phyloP scores from a whole-genome alignment of 2,329 filamentous ascomycete genomes.

The Ciborinia camelliae region DNA sequence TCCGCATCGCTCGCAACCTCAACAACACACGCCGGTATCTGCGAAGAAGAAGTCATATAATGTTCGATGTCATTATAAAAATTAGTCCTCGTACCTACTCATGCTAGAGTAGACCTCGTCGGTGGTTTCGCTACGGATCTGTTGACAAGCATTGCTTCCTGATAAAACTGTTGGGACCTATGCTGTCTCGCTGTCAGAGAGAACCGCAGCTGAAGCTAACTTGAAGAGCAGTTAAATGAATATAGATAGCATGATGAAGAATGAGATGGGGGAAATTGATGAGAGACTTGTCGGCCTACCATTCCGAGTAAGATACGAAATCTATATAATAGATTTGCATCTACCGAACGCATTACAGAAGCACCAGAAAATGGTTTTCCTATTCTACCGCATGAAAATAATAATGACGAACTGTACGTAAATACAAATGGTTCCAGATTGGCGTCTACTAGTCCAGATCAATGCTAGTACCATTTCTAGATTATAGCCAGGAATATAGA shows the following conservation, averaged over 20 bases:
- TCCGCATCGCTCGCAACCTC: conserved; percentile 30
- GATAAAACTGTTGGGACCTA: too few species aligned
- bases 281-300: background rate
- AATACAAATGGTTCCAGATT: too few species aligned
- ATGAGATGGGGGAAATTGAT: background rate
- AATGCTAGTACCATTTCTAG: too few species aligned
- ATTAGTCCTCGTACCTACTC: background rate
- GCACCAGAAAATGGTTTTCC: too few species aligned
- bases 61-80: conserved; percentile 27
- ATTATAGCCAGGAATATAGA: too few species aligned
- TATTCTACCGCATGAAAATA: too few species aligned
- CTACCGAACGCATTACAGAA: background rate
- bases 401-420: too few species aligned
- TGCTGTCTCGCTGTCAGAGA: background rate
- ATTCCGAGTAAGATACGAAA: background rate
- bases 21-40: conserved; percentile 34
- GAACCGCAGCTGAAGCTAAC: background rate
- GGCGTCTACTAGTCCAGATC: too few species aligned
- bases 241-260: background rate
- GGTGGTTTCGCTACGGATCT: conserved; percentile 7
- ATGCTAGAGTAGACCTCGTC: conserved; percentile 1
- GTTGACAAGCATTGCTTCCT: conserved; percentile 12
- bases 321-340: background rate
- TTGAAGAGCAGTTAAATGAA: background rate
- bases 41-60: conserved; percentile 34